phyloP scores from a whole-genome alignment of 176 grass and related monocot genomes.

The Triticum monococcum region DNA sequence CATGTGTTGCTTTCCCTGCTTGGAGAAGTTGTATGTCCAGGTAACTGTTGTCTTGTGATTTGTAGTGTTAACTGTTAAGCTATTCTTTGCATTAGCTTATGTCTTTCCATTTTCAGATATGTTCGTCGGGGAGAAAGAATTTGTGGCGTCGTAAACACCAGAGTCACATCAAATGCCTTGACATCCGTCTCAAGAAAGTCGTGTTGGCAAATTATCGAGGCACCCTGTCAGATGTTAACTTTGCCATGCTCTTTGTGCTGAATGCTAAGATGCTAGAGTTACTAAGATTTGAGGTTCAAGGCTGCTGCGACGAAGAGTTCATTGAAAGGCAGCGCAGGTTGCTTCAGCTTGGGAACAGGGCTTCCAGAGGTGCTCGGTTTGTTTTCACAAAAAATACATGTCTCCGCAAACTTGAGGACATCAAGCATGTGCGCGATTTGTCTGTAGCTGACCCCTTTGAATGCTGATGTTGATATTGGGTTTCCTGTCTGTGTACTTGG shows the following conservation, averaged over 20 bases:
- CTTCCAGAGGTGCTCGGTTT: background rate
- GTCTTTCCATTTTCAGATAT: background rate
- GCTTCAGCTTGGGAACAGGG: slow-evolving; percentile 5
- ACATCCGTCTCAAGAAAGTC: background rate
- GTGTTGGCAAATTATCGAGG: background rate
- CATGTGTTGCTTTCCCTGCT: slow-evolving; percentile 13
- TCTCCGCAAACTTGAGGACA: background rate
- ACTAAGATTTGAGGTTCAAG: background rate
- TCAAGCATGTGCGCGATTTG: slow-evolving; percentile 1
- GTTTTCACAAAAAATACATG: background rate
- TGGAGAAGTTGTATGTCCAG: slow-evolving; percentile 6
- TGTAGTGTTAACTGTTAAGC: background rate
- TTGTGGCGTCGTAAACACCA: background rate
- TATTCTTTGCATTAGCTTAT: background rate
- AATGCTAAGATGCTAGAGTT: slow-evolving; percentile 10
- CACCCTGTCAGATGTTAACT: background rate
- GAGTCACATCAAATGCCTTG: slow-evolving; percentile 14
- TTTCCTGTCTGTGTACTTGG: background rate
- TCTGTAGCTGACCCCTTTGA: background rate
- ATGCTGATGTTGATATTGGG: background rate
- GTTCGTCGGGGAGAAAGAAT: background rate
- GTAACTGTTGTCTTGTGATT: background rate
- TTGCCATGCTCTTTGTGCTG: slow-evolving; percentile 4
- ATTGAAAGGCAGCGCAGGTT: background rate
- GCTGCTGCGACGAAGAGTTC: background rate